Evolutionary conservation across 2,329 filamentous ascomycete genomes (phyloP).

Genomic region (Diaporthe sp.): DNA sequence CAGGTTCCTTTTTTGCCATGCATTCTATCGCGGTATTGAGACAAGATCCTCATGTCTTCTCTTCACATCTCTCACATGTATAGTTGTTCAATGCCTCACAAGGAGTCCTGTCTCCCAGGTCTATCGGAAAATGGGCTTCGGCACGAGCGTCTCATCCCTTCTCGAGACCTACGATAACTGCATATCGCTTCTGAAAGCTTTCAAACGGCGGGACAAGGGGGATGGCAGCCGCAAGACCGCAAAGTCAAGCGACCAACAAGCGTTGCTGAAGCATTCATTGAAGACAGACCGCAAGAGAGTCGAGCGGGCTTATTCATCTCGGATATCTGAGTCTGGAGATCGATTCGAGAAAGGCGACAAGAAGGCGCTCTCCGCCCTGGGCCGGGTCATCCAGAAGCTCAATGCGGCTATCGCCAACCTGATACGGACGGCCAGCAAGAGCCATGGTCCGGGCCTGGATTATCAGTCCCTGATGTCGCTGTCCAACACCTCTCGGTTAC

Average conservation of each 20-base stretch:
- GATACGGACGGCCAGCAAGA: conserved; percentile 52
- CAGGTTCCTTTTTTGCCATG: not conserved
- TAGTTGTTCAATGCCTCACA: not conserved
- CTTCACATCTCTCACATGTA: not conserved
- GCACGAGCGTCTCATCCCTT: conserved; percentile 58
- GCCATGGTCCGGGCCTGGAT: conserved; percentile 54
- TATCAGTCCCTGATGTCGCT: conserved; percentile 62
- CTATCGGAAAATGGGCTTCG: conserved; percentile 54
- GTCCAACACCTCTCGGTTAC: conserved; percentile 61
- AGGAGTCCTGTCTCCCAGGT: conserved; percentile 21
- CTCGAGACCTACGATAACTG: conserved; percentile 63
- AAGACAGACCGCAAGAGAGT: conserved; percentile 58
- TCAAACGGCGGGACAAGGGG: conserved; percentile 44
- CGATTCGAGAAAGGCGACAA: conserved; percentile 63
- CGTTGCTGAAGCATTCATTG: conserved; percentile 53
- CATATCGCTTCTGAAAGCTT: conserved; percentile 56
- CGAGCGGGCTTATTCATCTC: conserved; percentile 57
- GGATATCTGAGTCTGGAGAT: conserved; percentile 56
- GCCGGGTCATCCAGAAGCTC: conserved; percentile 58
- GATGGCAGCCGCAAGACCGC: conserved; percentile 39
- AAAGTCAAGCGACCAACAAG: conserved; percentile 45
- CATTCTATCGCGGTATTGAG: not conserved
- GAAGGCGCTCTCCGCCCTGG: conserved; percentile 56
- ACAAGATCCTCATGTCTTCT: not conserved
- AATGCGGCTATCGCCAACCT: conserved; percentile 57